Percentiles rank a stretch among this genome's conserved stretches.
phyloP scores from a whole-genome alignment of 208 protist genomes.

The Endotrypanum monterogeii region DNA sequence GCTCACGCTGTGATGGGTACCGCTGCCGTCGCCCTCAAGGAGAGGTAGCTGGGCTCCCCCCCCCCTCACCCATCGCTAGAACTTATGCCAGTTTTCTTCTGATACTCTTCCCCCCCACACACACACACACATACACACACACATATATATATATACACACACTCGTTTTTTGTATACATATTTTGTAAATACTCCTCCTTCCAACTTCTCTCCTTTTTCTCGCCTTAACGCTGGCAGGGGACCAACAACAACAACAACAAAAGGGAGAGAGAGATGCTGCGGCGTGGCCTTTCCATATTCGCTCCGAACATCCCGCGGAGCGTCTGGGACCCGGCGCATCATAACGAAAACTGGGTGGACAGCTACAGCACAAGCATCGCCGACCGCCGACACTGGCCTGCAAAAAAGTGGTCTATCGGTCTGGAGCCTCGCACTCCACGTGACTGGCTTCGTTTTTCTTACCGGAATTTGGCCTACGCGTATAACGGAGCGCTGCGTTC shows the following conservation, averaged over 20 bases:
- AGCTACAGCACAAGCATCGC: conserved; percentile 77
- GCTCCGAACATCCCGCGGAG: conserved; percentile 74
- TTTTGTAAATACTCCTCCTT: too few relatives aligned
- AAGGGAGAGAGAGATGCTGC: conserved; percentile 30
- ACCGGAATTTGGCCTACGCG: conserved; percentile 86
- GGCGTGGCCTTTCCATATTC: conserved; percentile 31
- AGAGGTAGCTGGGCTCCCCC: too few relatives aligned
- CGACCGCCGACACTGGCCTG: conserved; percentile 82
- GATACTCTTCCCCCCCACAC: not conserved
- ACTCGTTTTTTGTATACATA: not conserved
- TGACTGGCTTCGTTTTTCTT: conserved; percentile 81
- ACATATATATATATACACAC: not conserved
- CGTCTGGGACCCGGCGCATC: conserved; percentile 83
- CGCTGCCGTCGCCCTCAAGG: not conserved
- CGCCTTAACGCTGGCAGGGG: not conserved
- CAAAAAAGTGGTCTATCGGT: conserved; percentile 82
- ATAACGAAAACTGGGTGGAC: conserved; percentile 88
- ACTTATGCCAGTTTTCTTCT: conserved; percentile 2
- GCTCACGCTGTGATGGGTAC: not conserved
- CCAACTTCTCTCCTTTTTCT: not conserved
- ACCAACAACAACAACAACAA: not conserved
- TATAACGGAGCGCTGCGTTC: conserved; percentile 91
- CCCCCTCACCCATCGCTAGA: not conserved
- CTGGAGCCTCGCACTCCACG: conserved; percentile 83
- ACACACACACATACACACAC: conserved; percentile 4